A percentile compares a stretch with the other conserved stretches of the same genome.
Conservation (phyloP, 1,284 basidiomycete species). For the Golubevia sp. region DNA sequence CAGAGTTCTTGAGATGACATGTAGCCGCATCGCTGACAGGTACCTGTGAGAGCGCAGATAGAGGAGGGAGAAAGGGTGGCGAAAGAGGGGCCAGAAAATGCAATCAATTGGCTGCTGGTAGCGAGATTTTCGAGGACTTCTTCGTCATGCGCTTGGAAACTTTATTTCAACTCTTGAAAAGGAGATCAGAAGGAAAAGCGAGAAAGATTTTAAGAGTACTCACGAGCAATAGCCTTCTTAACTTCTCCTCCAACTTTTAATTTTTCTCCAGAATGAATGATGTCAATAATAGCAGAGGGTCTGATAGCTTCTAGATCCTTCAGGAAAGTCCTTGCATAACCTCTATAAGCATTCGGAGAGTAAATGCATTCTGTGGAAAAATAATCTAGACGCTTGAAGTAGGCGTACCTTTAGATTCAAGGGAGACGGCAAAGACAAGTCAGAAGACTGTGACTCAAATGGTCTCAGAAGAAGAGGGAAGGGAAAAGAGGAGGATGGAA, state of each 20-base stretch:
- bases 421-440: neutral
- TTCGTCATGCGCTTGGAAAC: no score
- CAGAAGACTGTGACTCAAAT: neutral
- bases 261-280: slow-evolving; percentile 55
- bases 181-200: neutral
- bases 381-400: slow-evolving; percentile 61
- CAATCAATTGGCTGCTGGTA: neutral
- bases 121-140: neutral
- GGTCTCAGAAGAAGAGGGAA: neutral
- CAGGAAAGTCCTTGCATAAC: slow-evolving; percentile 54
- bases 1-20: slow-evolving; percentile 55
- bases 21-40: slow-evolving; percentile 55
- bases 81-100: neutral
- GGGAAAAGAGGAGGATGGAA: neutral
- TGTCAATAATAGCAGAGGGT: slow-evolving; percentile 54
- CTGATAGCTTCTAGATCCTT: slow-evolving; percentile 56
- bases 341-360: slow-evolving; percentile 60
- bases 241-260: slow-evolving; percentile 41
- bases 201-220: neutral
- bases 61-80: neutral
- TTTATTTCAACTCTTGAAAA: no score
- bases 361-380: slow-evolving; percentile 61
- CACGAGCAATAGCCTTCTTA: slow-evolving; percentile 36
- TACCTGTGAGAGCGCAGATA: slow-evolving; percentile 5
- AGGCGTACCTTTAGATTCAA: slow-evolving; percentile 35